Evolutionary conservation across 1,284 basidiomycete genomes (phyloP), one percentile per base, ranked within the genome.

Genomic region (Fistulina hepatica): DNA sequence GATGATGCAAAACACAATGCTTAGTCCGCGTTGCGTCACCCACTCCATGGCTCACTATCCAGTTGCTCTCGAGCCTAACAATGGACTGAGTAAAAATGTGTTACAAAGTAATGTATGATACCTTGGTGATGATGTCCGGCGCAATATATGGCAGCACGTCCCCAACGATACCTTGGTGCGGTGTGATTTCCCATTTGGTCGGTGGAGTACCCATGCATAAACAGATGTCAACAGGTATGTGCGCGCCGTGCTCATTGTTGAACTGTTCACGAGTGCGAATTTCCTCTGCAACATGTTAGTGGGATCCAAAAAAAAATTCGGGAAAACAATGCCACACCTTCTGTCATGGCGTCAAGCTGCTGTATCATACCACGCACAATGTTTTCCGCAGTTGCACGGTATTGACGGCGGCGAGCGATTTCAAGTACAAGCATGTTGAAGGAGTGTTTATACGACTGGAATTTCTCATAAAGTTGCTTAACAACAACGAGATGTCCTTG

Each of bases 151-250:
- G 81, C 17, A 83, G 55, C 8, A 57, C 57, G 53, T 84, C 81
- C 10, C 58, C 51, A 9, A 52, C 45, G 33, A 76, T 72, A 5
- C 71, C 71, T 30, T 65, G 58, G 52, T 58, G 63, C 0, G 80
- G 76, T 1, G 69, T 51, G 12, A 84, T 61, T 40, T 76, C 68
- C 76, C 77, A 84, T 36, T 64, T 63, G 26, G 79, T 82, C 5
- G 83, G 84, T 12, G 68, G 56, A 49, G 84, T 81, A 45, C 71
- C 71, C 35, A 85, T 73, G 43, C 69, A 80, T 7, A 83, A 58
- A 52, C 82, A 86, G 26, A 88, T 65, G 49, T 88, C 83, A 44
- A 75, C 69, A 1, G 84, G 83, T 2, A 88, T 65, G 51, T 80
- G 71, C 12, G 65, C 65, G 0, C 81, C 81, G 39, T 86, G 73